Evolutionary conservation across 345 rosid genomes (phyloP), one percentile per base, ranked within the genome.

Genomic region (Populus euphratica): DNA sequence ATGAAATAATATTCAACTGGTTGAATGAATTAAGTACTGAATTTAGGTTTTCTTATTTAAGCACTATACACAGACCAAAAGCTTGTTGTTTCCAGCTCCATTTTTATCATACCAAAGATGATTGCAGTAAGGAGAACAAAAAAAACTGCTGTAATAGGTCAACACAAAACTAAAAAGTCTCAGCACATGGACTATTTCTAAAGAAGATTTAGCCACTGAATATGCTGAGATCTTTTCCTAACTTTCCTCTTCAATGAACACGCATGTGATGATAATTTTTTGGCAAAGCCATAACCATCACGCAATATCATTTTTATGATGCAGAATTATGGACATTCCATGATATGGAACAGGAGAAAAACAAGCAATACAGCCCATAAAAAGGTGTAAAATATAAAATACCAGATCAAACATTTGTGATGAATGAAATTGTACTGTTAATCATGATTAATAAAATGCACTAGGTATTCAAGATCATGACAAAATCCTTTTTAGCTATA

Each of bases 1-100:
- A 79, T 81, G 74, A 64, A 70, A 70, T 7, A 49, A 18, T 6
- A 52, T 76, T 74, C 69, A 68, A 52, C 69, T 43, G 43, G 72
- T 70, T 64, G 72, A 81, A 69, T 52, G 68, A 41, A 69, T 56
- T 31, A 18, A 41, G 36, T 29, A 3, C 63, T 56, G 64, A 73
- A 43, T 71, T 52, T 18, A 56, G 64, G 52, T 61, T 35, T 41
- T 29, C 20, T 47, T 73, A 38, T 9, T 52, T 29, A 25, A 18
- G 8, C 12, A 41, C 44, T 9, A 9, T 44, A 5, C 56, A 67
- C 20, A 33, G 62, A 29, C 69, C 8, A 67, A 67, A 65, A 14
- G 68, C 59, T 21, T 43, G 10, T 74, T 36, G 62, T 73, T 31
- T 76, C 64, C 21, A 68, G 36, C 39, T 72, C 29, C 33, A 14